phyloP scores from a whole-genome alignment of 73 alveolate species.

The Paramecium octaurelia region DNA sequence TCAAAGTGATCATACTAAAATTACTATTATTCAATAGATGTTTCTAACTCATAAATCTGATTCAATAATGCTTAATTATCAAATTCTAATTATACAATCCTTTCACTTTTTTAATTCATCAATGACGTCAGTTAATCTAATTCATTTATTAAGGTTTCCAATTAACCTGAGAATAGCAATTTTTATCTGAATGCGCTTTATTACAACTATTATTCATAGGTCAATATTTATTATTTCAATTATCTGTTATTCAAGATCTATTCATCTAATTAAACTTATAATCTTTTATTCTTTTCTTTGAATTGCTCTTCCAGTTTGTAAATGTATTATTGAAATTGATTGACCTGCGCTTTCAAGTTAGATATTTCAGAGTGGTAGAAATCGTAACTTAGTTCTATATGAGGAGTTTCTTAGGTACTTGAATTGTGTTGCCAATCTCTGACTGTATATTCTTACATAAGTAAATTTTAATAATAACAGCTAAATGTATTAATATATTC shows the following conservation, averaged over 20 bases:
- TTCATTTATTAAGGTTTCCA: neutral
- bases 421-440: conserved; percentile 23
- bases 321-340: neutral
- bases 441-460: neutral
- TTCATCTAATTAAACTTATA: neutral
- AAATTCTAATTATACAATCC: neutral
- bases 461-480: neutral
- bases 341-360: neutral
- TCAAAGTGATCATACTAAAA: neutral
- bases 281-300: neutral
- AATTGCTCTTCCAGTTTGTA: neutral
- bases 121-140: neutral
- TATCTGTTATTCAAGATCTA: neutral
- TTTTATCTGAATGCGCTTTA: neutral
- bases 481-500: neutral
- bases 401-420: neutral
- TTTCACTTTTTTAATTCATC: neutral
- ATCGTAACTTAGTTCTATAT: neutral
- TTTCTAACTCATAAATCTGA: neutral
- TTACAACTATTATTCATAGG: neutral
- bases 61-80: neutral
- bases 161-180: neutral
- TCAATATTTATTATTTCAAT: neutral
- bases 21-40: neutral
- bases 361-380: neutral